Evolutionary conservation across 768 basidiomycete genomes (phyloP).

Genomic region (Xerocomus spinulosus): DNA sequence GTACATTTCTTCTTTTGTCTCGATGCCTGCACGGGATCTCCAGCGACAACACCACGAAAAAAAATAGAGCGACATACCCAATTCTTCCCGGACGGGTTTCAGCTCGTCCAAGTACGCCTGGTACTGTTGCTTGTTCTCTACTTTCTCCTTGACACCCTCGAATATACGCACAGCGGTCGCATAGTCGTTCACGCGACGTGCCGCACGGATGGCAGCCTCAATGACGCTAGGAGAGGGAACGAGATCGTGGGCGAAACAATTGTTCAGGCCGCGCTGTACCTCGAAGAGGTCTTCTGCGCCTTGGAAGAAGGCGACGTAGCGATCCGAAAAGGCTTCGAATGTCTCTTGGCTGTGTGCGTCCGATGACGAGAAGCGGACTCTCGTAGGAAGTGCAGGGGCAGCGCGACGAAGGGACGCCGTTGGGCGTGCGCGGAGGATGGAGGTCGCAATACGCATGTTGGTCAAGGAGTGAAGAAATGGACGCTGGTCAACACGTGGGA

Average conservation of each 20-base stretch:
- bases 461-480: conserved; percentile 10
- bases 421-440: conserved; percentile 61
- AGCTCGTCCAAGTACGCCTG: conserved; percentile 90
- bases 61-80: conserved; percentile 52
- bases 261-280: conserved; percentile 97
- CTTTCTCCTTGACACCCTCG: conserved; percentile 95
- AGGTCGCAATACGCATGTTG: conserved; percentile 58
- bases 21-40: conserved; percentile 41
- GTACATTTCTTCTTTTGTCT: conserved; percentile 63
- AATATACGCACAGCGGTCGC: conserved; percentile 95
- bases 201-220: conserved; percentile 83
- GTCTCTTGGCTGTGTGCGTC: conserved; percentile 80
- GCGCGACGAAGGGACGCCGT: conserved; percentile 36
- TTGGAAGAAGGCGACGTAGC: conserved; percentile 93
- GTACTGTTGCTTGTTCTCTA: conserved; percentile 96
- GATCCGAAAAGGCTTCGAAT: conserved; percentile 90
- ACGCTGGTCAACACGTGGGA: conserved; percentile 9
- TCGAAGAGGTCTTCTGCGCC: conserved; percentile 95
- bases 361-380: conserved; percentile 37
- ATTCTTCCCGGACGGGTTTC: conserved; percentile 82
- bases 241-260: conserved; percentile 98
- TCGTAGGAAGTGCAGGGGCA: conserved; percentile 41
- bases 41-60: not conserved
- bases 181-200: conserved; percentile 92
- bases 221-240: conserved; percentile 81